A percentile compares a stretch with the other conserved stretches of the same genome.
Evolutionary conservation across 345 rosid genomes (phyloP).

Genomic region (Gossypium arboreum): DNA sequence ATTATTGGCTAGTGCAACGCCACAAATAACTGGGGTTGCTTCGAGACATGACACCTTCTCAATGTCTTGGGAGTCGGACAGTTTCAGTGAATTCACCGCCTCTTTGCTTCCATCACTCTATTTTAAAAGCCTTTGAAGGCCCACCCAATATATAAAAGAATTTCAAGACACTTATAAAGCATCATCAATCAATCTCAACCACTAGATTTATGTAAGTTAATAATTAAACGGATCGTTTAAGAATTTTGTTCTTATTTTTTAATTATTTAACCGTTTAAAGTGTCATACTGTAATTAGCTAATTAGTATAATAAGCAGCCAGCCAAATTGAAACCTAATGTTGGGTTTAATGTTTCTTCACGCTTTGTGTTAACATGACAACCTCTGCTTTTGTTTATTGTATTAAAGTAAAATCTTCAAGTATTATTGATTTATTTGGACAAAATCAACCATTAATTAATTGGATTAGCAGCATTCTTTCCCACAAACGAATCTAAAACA

Average conservation of each 20-base stretch:
- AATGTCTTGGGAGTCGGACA: background rate
- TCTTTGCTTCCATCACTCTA: background rate
- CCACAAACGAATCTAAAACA: too few relatives aligned
- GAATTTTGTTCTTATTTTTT: too few relatives aligned
- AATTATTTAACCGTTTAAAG: too few relatives aligned
- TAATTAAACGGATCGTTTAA: background rate
- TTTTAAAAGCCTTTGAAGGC: background rate
- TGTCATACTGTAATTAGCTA: too few relatives aligned
- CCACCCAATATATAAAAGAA: background rate
- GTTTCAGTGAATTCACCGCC: conserved; percentile 2
- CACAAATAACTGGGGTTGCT: background rate
- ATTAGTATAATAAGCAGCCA: too few relatives aligned
- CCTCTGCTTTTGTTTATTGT: too few relatives aligned
- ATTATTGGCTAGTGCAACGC: background rate
- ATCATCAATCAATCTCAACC: background rate
- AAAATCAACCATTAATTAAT: too few relatives aligned
- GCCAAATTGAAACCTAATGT: background rate
- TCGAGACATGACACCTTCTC: background rate
- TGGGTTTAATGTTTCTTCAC: background rate
- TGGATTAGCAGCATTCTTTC: too few relatives aligned
- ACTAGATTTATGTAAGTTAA: background rate
- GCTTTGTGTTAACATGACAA: background rate
- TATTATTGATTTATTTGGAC: too few relatives aligned
- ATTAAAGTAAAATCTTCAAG: too few relatives aligned
- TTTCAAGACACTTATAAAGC: too few relatives aligned